Conservation (phyloP, 2,329 filamentous ascomycete genomes). For the Emericellopsis atlantica region DNA sequence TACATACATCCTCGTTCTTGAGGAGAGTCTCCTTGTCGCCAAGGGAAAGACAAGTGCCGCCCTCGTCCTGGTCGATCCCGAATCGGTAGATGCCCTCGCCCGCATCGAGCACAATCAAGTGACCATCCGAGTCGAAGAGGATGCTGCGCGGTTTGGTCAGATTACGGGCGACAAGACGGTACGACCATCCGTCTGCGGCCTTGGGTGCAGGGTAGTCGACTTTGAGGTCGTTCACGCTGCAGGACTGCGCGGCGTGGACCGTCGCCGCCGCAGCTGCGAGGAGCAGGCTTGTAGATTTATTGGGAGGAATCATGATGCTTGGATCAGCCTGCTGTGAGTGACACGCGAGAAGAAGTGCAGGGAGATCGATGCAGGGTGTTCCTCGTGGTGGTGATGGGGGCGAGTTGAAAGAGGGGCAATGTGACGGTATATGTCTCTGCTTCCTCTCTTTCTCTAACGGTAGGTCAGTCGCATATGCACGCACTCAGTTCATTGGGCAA, state of each 20-base stretch:
- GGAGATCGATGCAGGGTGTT: too few relatives aligned
- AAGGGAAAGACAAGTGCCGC: constrained; percentile 26
- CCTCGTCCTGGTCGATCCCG: constrained; percentile 22
- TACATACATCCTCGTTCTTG: constrained; percentile 19
- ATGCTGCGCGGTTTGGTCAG: constrained; percentile 29
- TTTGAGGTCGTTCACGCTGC: constrained; percentile 17
- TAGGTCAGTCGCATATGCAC: too few relatives aligned
- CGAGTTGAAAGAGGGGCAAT: too few relatives aligned
- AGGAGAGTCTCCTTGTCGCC: constrained; percentile 21
- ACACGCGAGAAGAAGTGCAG: too few relatives aligned
- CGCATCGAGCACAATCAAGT: constrained; percentile 30
- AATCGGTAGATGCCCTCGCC: constrained; percentile 27
- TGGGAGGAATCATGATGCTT: too few relatives aligned
- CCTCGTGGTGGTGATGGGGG: too few relatives aligned
- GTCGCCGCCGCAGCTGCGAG: neutral
- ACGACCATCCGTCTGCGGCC: constrained; percentile 28
- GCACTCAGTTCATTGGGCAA: too few relatives aligned
- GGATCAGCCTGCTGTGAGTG: too few relatives aligned
- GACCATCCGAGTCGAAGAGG: constrained; percentile 29
- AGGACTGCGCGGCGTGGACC: constrained; percentile 7
- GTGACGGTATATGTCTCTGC: too few relatives aligned
- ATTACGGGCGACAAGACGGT: constrained; percentile 26
- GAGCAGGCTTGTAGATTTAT: neutral
- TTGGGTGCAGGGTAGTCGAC: constrained; percentile 21
- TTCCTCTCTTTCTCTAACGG: too few relatives aligned